phyloP scores from a whole-genome alignment of 2,329 filamentous ascomycete species.

The Fusarium burgessii region DNA sequence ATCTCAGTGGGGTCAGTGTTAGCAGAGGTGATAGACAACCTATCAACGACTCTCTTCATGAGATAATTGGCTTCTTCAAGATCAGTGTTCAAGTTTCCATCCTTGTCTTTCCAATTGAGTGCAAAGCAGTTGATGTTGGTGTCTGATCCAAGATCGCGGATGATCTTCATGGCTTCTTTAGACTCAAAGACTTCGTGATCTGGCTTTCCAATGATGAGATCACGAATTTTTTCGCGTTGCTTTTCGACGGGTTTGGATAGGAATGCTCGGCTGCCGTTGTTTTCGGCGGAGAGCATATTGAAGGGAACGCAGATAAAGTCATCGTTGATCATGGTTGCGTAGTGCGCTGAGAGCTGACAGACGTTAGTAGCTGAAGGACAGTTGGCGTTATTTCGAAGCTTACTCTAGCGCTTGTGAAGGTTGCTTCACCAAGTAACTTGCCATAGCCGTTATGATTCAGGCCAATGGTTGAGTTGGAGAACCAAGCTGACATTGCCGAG shows the following conservation, averaged over 20 bases:
- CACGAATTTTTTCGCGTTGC: conserved; percentile 54
- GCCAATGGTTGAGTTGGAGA: conserved; percentile 59
- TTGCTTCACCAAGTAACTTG: conserved; percentile 56
- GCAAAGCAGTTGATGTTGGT: conserved; percentile 61
- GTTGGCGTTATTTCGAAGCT: fast-evolving
- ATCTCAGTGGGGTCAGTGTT: conserved; percentile 55
- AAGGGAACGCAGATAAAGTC: conserved; percentile 57
- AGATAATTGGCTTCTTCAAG: conserved; percentile 62
- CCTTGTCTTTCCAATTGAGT: conserved; percentile 56
- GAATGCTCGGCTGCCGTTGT: conserved; percentile 25
- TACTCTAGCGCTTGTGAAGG: conserved; percentile 58
- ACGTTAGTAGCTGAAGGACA: neutral
- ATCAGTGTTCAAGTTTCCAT: conserved; percentile 57
- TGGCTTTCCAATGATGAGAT: conserved; percentile 53
- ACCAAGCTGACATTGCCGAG: conserved; percentile 58
- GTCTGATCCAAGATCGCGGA: conserved; percentile 59
- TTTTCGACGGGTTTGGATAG: conserved; percentile 45
- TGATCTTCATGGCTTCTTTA: conserved; percentile 53
- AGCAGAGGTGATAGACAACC: conserved; percentile 56
- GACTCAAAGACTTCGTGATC: conserved; percentile 53
- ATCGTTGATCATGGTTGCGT: conserved; percentile 54
- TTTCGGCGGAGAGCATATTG: conserved; percentile 56
- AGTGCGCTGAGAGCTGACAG: conserved; percentile 54
- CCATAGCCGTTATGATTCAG: conserved; percentile 57
- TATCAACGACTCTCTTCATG: conserved; percentile 58